Evolutionary conservation across 2,329 filamentous ascomycete genomes (phyloP), one percentile per base, ranked within the genome.

Genomic region (Beauveria brongniartii): DNA sequence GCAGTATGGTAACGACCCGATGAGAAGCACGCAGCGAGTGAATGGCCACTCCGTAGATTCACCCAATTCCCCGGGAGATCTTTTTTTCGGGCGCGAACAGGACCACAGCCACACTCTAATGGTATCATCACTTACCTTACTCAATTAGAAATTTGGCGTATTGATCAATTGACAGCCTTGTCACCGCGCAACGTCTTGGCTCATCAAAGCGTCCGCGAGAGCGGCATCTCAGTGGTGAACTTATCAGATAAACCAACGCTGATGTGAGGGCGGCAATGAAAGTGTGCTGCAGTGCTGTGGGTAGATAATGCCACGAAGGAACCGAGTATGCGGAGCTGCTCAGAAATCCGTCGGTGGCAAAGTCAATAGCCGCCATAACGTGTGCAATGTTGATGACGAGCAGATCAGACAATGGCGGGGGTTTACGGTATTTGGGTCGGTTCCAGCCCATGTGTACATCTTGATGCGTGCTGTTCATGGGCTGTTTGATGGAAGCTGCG

Each of bases 381-480:
- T 46, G n/a, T 14, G 37, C 26, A 18, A 59, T 16, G 37, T 22
- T 24, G 3, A 22, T 14, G 55, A 48, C 16, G 48, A 46, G 7
- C 5, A 22, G 37, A 16, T 9, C 10, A 37, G 30, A 22, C 8
- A 26, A 34, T 16, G 46, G 24, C 37, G 10, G 48, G 18, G 37
- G 18, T 34, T 59, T 59, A 59, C 56, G n/a, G 44, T n/a, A 7
- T 52, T 34, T 46, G 48, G 26, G 44, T 59, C 48, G 56, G 37
- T 37, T 16, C 18, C 16, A 24, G 22, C n/a, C 48, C 40, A 14
- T 16, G 28, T 34, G 28, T 50, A 37, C 34, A 22, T 41, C 16
- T 18, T 20, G 34, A 10, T 34, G 37, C 22, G n/a, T 43, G 24
- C 24, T 52, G 22, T 47, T 47, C 47, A 59, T 30, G 30, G 34